phyloP scores from a whole-genome alignment of 1,284 basidiomycete genomes.

The Leccinum fallax region DNA sequence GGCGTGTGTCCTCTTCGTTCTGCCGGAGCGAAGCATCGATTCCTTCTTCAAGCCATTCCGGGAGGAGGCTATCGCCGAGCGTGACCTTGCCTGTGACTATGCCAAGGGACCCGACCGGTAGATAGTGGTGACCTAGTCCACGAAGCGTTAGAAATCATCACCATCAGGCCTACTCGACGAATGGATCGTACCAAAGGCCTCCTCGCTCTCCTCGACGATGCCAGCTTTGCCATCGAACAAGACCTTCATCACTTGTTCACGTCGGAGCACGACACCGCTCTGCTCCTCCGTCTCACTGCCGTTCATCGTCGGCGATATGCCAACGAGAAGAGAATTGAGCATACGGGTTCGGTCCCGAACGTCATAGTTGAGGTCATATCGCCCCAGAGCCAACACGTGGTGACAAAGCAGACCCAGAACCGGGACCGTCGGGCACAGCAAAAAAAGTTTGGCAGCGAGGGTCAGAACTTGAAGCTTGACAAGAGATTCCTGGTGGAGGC shows the following conservation, averaged over 20 bases:
- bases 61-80: conserved; percentile 45
- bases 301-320: conserved; percentile 39
- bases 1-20: conserved; percentile 54
- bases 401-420: conserved; percentile 57
- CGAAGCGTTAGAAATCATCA: conserved; percentile 1
- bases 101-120: conserved; percentile 58
- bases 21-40: conserved; percentile 59
- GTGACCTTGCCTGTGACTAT: conserved; percentile 56
- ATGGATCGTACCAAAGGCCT: conserved; percentile 26
- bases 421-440: conserved; percentile 61
- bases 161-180: neutral
- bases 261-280: conserved; percentile 75
- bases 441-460: conserved; percentile 81
- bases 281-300: conserved; percentile 37
- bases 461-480: conserved; percentile 85
- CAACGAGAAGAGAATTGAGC: conserved; percentile 67
- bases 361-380: conserved; percentile 87
- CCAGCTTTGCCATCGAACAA: conserved; percentile 74
- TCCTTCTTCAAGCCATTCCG: conserved; percentile 65
- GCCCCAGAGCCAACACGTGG: conserved; percentile 82
- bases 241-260: conserved; percentile 80
- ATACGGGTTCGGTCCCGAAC: conserved; percentile 87
- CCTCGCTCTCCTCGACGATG: conserved; percentile 41
- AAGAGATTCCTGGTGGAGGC: conserved; percentile 48
- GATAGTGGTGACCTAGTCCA: conserved; percentile 41